Base-by-base conservation (phyloP, 192 early-diverging fungal genomes). In the Helicostylum pulchrum region DNA sequence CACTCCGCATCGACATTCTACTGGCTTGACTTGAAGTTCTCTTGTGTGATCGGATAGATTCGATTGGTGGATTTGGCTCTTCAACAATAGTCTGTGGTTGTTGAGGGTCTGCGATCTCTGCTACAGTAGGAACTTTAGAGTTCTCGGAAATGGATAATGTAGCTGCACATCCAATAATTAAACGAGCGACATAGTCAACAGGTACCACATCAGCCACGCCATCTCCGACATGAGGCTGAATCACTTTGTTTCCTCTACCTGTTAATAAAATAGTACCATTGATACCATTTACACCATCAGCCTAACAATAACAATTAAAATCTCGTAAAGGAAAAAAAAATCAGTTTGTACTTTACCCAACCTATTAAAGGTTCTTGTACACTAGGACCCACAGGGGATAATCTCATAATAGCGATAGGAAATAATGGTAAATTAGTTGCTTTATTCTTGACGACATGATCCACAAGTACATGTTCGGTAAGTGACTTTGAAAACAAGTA, bases 401-500 rank as follows among this genome's bases (percentile, higher is more conserved):
- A 48, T 34, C 74, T 58, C 12, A 76, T 51, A 46, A 76, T 76
- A 3, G 56, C 54, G 2, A 76, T 64, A 9, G 74, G 69, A 32
- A 48, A 76, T 19, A 67, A 69, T 21, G 32, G 26, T 1, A 52
- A 49, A 14, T 48, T 47, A 7, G 45, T 69, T 9, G 31, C 30
- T 21, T 72, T 71, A 5, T 78, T 76, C 17, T 70, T 63, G 0
- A 39, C n/a, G 0, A 70, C 54, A 39, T 70, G 50, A 12, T 54
- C 46, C 4, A 65, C 58, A 26, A 83, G 64, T 20, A 83, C 31
- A 56, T 80, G 78, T 42, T 83, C 81, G 9, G 78, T 70, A 20
- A 83, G 44, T 4, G 73, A 62, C 23, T 83, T 83, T 19, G 81
- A 74, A 64, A 80, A 83, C 0, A 71, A 61, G 39, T 80, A 78